Base-by-base conservation (phyloP, 2,329 filamentous ascomycete genomes). In the Claviceps purpurea region DNA sequence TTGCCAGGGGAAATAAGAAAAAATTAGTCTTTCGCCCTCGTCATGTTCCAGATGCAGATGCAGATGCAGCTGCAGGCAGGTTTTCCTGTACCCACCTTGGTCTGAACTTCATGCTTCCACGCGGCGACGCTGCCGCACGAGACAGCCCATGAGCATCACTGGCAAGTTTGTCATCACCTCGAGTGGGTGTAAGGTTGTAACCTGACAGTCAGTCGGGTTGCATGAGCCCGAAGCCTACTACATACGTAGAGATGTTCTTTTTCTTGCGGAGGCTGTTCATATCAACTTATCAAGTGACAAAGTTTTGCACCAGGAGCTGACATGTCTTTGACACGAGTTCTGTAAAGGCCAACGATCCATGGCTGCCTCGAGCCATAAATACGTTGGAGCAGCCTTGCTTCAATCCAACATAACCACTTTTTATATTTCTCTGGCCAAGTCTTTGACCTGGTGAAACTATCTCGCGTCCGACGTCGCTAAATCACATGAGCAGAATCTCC, bases 71-170 rank as follows among this genome's bases (percentile, higher is more conserved):
- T 38, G 41, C n/a, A 30, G 30, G 34, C 50, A 18, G 39, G 38
- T 38, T 20, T 40, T 37, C 47, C 42, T 22, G 43, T 39, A 41
- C 34, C 41, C 49, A 50, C 48, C 26, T 24, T 24, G 24, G 40
- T 39, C 44, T 40, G 42, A 49, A 38, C 50, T 26, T 26, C 45
- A 48, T 49, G 50, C 46, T 49, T 42, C 22, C 47, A 43, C 26
- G 45, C 52, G 39, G 44, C 48, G 20, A 26, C 43, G 48, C 44
- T 44, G 48, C 49, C 52, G 44, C 52, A 53, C 52, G 49, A 49
- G 45, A 51, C 52, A 54, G 49, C 40, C 49, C 49, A 49, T 50
- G 49, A 54, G 40, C 49, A 43, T 54, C 44, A 30, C 39, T 54
- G 45, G 38, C 37, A 22, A 44, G 45, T 41, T 47, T 53, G 48